These are phyloP conservation scores for Amniculicola lignicola DNA, from an alignment of 495 filamentous ascomycete species.

Conservation along the genomic window DNA sequence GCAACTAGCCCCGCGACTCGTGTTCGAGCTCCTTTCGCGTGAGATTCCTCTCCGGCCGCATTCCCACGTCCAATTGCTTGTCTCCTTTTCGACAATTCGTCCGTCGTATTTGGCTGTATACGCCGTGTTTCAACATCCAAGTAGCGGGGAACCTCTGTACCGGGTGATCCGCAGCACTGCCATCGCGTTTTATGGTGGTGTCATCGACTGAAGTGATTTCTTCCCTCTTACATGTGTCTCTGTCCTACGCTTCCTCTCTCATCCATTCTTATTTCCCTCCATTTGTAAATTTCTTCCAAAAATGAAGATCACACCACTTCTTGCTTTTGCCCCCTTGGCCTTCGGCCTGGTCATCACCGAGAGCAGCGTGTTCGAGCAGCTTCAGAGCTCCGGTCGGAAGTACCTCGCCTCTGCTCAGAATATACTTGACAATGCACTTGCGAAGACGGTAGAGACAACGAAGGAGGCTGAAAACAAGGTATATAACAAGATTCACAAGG, in stretches of 20 bases:
- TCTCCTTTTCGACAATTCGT: too few species aligned
- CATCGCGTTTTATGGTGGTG: slow-evolving; percentile 4
- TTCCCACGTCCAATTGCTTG: too few species aligned
- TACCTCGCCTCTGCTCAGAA: slow-evolving; percentile 42
- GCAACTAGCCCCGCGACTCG: too few species aligned
- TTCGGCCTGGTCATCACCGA: slow-evolving; percentile 62
- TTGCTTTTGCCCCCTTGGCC: slow-evolving; percentile 54
- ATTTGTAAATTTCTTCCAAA: slow-evolving; percentile 7
- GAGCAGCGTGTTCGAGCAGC: slow-evolving; percentile 45
- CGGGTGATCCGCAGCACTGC: slow-evolving; percentile 7
- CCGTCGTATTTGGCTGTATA: too few species aligned
- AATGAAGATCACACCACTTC: slow-evolving; percentile 52
- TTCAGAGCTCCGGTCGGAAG: slow-evolving; percentile 39
- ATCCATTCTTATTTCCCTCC: neutral
- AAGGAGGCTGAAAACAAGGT: slow-evolving; percentile 34
- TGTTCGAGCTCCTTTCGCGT: too few species aligned
- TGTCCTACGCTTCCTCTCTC: neutral
- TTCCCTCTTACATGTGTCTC: neutral
- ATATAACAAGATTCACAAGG: slow-evolving; percentile 41
- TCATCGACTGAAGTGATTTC: slow-evolving; percentile 17
- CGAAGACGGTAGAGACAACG: slow-evolving; percentile 36
- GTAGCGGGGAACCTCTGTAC: neutral
- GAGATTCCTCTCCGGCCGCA: too few species aligned
- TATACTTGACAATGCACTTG: slow-evolving; percentile 50
- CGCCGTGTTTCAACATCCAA: slow-evolving; percentile 8